These are phyloP conservation scores for Entomortierella lignicola DNA, from an alignment of 192 early-diverging fungal species.

Conservation along the genomic window DNA sequence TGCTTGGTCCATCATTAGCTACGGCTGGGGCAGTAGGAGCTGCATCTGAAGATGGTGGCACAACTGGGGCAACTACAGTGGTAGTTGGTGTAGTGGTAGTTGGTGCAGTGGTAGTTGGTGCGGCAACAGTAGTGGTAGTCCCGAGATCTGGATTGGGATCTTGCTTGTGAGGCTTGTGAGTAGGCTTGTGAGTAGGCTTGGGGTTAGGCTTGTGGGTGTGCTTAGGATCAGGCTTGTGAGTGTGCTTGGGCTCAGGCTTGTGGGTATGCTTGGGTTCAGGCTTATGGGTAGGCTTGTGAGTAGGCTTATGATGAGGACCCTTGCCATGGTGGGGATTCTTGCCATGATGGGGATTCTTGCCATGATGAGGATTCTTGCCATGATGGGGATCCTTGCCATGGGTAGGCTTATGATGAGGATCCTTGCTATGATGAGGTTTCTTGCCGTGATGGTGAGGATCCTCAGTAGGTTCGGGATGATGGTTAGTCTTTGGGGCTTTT, in stretches of 20 bases:
- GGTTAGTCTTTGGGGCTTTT: neutral
- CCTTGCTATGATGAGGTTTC: too few species aligned
- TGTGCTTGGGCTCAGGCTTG: constrained; percentile 16
- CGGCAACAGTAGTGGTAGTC: neutral
- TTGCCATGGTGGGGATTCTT: constrained; percentile 8
- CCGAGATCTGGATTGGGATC: constrained; percentile 5
- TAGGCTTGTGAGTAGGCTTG: constrained; percentile 10
- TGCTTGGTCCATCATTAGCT: too few species aligned
- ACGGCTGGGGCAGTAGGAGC: neutral
- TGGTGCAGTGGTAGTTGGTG: neutral
- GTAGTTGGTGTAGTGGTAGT: neutral
- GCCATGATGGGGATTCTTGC: constrained; percentile 8
- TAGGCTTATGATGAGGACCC: constrained; percentile 10
- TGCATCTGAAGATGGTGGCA: neutral
- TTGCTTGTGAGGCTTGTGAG: constrained; percentile 16
- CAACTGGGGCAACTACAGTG: neutral
- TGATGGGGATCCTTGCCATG: constrained; percentile 5
- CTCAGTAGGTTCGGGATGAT: constrained; percentile 9
- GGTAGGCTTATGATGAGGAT: too few species aligned
- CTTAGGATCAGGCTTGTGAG: neutral
- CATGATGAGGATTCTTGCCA: neutral
- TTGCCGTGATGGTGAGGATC: neutral
- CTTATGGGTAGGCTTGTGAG: constrained; percentile 13
- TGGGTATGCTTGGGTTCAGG: neutral
- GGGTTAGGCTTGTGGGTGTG: constrained; percentile 10